These are phyloP conservation scores for Nannochloropsis salina DNA, from an alignment of 108 stramenopile genomes.

Conservation along the genomic window DNA sequence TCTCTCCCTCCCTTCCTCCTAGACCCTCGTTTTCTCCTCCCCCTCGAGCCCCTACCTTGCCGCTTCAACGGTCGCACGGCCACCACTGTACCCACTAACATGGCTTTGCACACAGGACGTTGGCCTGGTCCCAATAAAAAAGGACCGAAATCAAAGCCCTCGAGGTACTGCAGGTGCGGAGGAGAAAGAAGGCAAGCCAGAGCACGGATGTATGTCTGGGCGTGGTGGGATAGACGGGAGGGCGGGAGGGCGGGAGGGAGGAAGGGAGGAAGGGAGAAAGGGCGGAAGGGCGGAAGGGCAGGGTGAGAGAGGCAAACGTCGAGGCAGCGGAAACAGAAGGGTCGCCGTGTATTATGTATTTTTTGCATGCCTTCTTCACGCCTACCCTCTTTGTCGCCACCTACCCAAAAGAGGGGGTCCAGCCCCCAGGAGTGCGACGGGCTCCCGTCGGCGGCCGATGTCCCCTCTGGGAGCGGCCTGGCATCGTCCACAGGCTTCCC, in stretches of 20 bases:
- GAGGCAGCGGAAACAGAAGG: neutral
- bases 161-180: neutral
- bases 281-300: neutral
- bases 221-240: too few species aligned
- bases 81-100: neutral
- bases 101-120: neutral
- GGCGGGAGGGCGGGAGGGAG: neutral
- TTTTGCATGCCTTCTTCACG: neutral
- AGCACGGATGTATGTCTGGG: neutral
- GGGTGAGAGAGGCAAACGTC: neutral
- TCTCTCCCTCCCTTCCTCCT: neutral
- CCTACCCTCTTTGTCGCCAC: neutral
- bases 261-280: neutral
- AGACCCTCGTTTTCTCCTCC: neutral
- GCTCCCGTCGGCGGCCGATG: neutral
- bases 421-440: neutral
- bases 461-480: neutral
- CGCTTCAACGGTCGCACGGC: neutral
- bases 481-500: neutral
- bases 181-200: neutral
- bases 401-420: neutral
- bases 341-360: neutral
- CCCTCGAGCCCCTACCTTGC: neutral
- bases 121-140: neutral
- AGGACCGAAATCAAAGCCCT: neutral